Base-by-base conservation (phyloP, 768 basidiomycete species). In the Terana coerulea region DNA sequence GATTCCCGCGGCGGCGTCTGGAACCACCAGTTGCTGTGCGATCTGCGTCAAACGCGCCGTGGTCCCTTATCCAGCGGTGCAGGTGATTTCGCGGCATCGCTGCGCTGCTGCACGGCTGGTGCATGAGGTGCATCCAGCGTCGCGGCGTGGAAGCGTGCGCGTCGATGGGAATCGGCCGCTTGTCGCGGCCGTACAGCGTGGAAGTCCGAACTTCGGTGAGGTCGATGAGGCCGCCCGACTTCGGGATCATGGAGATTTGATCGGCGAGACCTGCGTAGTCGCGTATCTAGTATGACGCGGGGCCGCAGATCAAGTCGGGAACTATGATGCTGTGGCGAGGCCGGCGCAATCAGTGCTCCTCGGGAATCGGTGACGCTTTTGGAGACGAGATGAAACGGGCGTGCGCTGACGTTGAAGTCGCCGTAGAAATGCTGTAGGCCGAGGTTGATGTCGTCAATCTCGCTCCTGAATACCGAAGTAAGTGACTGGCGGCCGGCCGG, bases 391-490 rank as follows among this genome's bases (percentile, higher is more conserved):
- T 77, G 33, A 90, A 75, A 21, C 84, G 81, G 28, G 79, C 78
- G 61, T 90, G 88, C 0, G 86, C n/a, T 84, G 14, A 85, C 83
- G 59, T 91, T 77, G 68, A 90, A 91, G 53, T 83, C 77, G 9
- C 83, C 83, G 60, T 85, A 88, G 64, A 83, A 90, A 68, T 91
- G 89, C 58, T 90, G 86, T 19, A 91, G 70, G 2, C 89, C 88
- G 15, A 90, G 78, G 67, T 91, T 91, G 63, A 91, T 82, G 63
- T 91, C 89, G 63, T 91, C 89, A 7, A 90, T 78, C 65, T 91
- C 88, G 60, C 84, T 88, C 72, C 88, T 90, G 29, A n/a, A n/a
- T n/a, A n/a, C n/a, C n/a, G n/a, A n/a, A n/a, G n/a, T n/a, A n/a
- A n/a, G n/a, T 10, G 5, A 30, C 11, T n/a, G n/a, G n/a, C n/a